Base-by-base conservation (phyloP, 768 basidiomycete genomes). In the Candolleomyces aberdarensis region DNA sequence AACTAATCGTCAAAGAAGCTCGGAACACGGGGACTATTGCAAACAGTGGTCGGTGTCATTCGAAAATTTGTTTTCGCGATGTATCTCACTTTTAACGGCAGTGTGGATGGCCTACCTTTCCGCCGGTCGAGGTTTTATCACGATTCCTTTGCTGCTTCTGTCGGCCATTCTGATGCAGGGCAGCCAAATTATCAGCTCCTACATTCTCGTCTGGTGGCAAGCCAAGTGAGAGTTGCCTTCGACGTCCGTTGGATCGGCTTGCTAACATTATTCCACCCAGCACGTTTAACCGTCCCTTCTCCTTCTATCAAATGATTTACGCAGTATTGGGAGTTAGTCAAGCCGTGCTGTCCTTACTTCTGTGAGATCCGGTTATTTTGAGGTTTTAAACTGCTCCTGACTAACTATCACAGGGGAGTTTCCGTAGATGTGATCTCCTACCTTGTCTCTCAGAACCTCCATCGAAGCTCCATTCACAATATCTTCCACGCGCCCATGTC, bases 131-230 rank as follows among this genome's bases (percentile, higher is more conserved):
- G 85, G 83, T 5, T 74, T 63, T 44, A 67, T 82, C 56, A 85
- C 82, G 0, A 66, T 78, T 0, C 85, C 87, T 0, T 63, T 85
- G n/a, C 72, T 86, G 14, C 6, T 86, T 3, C 39, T 84, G 1
- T 76, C 78, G 36, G 78, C 83, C 39, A 10, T 83, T 7, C 63
- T 86, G 29, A 87, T 88, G 85, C 87, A 87, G 74, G 81, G 74
- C 29, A 81, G 80, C 58, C 80, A 83, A 66, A 80, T 88, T 56
- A 69, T 86, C 65, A 87, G 84, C 64, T 81, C 83, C 57, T 88
- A 89, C 62, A 86, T 85, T 51, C 74, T 91, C 15, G 84, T 89
- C 17, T 90, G 85, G 83, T 88, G 89, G 89, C 82, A 89, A 68
- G 77, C 74, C 47, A 79, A 87, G 84, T 85, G 50, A 57, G 80